Conservation (phyloP, 2,329 filamentous ascomycete species). For the Neofusicoccum cordaticola region DNA sequence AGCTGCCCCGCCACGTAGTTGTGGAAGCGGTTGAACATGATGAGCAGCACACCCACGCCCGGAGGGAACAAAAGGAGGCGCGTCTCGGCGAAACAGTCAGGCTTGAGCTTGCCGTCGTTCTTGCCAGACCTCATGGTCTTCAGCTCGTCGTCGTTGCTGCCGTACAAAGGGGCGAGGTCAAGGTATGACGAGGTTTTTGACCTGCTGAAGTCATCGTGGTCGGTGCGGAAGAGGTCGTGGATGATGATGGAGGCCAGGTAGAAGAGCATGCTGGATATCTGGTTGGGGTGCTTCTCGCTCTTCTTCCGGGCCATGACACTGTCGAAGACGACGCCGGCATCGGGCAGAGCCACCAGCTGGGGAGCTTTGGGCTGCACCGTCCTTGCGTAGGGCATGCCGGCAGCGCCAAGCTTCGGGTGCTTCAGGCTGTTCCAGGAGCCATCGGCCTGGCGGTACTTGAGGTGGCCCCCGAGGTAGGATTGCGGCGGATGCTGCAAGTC, state of each 20-base stretch:
- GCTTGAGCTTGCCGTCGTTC: slow-evolving; percentile 64
- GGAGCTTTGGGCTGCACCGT: slow-evolving; percentile 59
- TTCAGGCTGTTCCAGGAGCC: slow-evolving; percentile 57
- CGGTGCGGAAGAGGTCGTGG: slow-evolving; percentile 64
- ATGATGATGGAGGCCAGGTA: slow-evolving; percentile 69
- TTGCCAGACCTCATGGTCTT: slow-evolving; percentile 62
- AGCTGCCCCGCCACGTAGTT: slow-evolving; percentile 80
- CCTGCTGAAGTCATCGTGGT: slow-evolving; percentile 59
- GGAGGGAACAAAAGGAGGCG: slow-evolving; percentile 65
- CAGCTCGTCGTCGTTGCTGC: slow-evolving; percentile 65
- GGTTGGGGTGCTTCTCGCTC: slow-evolving; percentile 65
- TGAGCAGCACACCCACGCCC: slow-evolving; percentile 64
- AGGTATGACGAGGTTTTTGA: slow-evolving; percentile 72
- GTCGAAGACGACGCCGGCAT: slow-evolving; percentile 66
- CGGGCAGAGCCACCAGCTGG: slow-evolving; percentile 60
- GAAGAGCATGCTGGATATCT: slow-evolving; percentile 73
- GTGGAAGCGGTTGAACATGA: slow-evolving; percentile 74
- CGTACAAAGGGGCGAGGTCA: slow-evolving; percentile 71
- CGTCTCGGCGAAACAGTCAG: slow-evolving; percentile 66
- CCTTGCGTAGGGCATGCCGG: slow-evolving; percentile 66
- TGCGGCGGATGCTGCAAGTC: slow-evolving; percentile 50
- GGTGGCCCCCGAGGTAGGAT: slow-evolving; percentile 43
- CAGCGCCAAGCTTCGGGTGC: slow-evolving; percentile 62
- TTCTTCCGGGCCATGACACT: slow-evolving; percentile 61
- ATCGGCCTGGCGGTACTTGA: slow-evolving; percentile 48